These are phyloP conservation scores for Fusarium liriodendri DNA, from an alignment of 2,329 filamentous ascomycete genomes.

Conservation along the genomic window DNA sequence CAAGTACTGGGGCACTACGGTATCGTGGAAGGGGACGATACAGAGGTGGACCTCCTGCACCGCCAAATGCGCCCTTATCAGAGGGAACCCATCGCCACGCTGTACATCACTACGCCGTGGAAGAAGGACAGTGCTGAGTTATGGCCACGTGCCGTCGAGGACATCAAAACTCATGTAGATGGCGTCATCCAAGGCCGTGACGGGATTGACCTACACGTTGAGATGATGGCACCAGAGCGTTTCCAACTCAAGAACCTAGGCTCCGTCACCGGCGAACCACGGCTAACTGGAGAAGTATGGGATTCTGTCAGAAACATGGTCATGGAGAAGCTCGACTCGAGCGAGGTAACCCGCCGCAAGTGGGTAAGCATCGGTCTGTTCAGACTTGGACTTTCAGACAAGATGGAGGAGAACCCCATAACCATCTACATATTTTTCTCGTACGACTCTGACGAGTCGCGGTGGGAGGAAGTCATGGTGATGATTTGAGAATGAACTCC, in stretches of 20 bases:
- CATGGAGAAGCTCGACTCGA: not conserved
- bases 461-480: not conserved
- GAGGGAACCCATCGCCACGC: not conserved
- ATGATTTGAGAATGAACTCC: not conserved
- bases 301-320: not conserved
- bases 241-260: not conserved
- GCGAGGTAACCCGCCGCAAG: not conserved
- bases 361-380: not conserved
- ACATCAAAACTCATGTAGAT: not conserved
- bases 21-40: not conserved
- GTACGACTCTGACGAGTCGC: not conserved
- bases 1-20: not conserved
- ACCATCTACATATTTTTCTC: not conserved
- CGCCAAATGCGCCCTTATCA: not conserved
- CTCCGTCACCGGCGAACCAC: not conserved
- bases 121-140: not conserved
- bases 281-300: not conserved
- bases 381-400: not conserved
- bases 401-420: not conserved
- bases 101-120: not conserved
- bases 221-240: not conserved
- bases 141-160: not conserved
- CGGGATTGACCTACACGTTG: not conserved
- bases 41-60: not conserved
- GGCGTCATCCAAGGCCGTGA: not conserved